phyloP scores from a whole-genome alignment of 352 stramenopile genomes.

The Blastocystis sp. region DNA sequence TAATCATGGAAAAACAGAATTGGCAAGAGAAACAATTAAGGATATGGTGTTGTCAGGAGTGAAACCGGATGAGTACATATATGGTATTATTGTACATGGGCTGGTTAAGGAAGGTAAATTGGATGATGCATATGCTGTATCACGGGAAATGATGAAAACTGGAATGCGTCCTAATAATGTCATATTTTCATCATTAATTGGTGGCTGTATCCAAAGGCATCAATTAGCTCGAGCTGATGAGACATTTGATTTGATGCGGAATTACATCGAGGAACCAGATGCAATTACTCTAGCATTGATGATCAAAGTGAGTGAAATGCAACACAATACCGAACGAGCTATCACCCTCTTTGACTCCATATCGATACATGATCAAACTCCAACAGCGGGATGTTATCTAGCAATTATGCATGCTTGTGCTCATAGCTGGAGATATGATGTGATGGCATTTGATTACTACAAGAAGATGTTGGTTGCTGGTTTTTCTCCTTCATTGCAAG shows the following conservation, averaged over 20 bases:
- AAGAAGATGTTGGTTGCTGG: slow-evolving; percentile 10
- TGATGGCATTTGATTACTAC: slow-evolving; percentile 46
- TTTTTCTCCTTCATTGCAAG: not conserved
- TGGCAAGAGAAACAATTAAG: slow-evolving; percentile 10
- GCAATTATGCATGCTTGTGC: slow-evolving; percentile 47
- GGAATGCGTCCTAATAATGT: slow-evolving; percentile 56
- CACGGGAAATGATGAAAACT: slow-evolving; percentile 3
- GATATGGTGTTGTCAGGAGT: slow-evolving; percentile 45
- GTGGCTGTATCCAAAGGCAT: slow-evolving; percentile 46
- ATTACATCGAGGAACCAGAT: slow-evolving; percentile 59
- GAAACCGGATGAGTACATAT: not conserved
- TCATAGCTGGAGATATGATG: slow-evolving; percentile 11
- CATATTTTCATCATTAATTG: slow-evolving; percentile 21
- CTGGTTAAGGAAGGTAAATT: not conserved
- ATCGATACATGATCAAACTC: slow-evolving; percentile 5
- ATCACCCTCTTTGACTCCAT: slow-evolving; percentile 49
- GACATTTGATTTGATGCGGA: slow-evolving; percentile 56
- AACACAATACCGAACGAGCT: slow-evolving; percentile 36
- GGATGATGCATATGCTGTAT: slow-evolving; percentile 7
- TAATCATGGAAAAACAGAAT: not conserved
- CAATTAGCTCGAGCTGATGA: slow-evolving; percentile 22
- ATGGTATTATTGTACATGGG: slow-evolving; percentile 14
- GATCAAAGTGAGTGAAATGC: slow-evolving; percentile 53
- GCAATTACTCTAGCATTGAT: slow-evolving; percentile 36
- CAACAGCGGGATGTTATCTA: slow-evolving; percentile 37